Evolutionary conservation across 2,329 filamentous ascomycete species (phyloP), one percentile per base, ranked within the genome.

Genomic region (Xylariaceae sp.): DNA sequence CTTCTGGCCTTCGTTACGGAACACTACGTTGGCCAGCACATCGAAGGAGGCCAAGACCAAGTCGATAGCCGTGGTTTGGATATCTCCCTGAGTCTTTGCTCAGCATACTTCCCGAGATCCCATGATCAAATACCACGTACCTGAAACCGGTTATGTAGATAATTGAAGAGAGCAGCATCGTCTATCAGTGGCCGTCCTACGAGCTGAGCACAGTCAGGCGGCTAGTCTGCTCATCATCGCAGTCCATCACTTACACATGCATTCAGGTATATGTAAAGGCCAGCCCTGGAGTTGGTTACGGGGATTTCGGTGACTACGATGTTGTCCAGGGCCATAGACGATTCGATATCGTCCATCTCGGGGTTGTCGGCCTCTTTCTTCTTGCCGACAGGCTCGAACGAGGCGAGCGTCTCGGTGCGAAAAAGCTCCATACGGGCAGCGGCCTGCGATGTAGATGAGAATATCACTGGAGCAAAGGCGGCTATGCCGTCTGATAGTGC

Each of bases 41-140:
- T 96, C 89, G 51, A 98, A 96, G 0, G 88, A 80, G 2, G 88
- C 86, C 8, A 90, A 73, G 26, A 96, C 83, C 2, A 96, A 68
- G 49, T 95, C 88, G 34, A 87, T 77, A 0, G 84, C 77, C 28
- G 87, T 78, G 10, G 75, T 72, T 56, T 90, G 83, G 26, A 83
- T 71, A 49, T 94, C 83, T 24, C 82, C 83, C 73, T 88, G 35
- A 2, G 12, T 5, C 8, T 18, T 33, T 67, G 29, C 65, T 57
- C 33, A 38, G 16, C 32, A 6, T 19, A 13, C n/a, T 18, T 28
- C 4, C 21, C 21, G 2, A 18, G n/a, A n/a, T 9, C 15, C 14
- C 11, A 21, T 5, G 6, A 12, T 13, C 14, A 21, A 19, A 19
- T 18, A 11, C 14, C 14, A 22, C 63, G 44, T 63, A 84, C 82